These are phyloP conservation scores for Scenedesmus sp. DNA, from an alignment of 163 green algal genomes.

Conservation along the genomic window DNA sequence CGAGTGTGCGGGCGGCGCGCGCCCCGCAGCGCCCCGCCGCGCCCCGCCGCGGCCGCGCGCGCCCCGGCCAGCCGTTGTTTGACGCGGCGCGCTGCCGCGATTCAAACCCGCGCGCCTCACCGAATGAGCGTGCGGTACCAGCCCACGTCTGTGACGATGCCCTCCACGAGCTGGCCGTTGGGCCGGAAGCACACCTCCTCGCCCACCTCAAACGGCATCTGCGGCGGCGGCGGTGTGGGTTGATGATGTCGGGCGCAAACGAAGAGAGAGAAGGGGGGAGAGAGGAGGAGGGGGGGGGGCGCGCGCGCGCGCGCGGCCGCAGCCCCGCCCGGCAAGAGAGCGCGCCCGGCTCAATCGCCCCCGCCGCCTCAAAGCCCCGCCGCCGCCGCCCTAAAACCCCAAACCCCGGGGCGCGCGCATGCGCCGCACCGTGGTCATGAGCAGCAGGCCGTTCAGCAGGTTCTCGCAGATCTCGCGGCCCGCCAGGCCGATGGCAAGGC, in stretches of 20 bases:
- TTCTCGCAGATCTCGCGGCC: constrained; percentile 95
- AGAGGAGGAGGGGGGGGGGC: not conserved
- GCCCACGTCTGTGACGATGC: constrained; percentile 92
- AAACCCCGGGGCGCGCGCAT: too few species aligned
- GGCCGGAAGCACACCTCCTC: constrained; percentile 88
- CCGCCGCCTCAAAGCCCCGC: too few species aligned
- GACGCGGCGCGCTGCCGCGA: too few species aligned
- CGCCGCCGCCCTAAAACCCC: too few species aligned
- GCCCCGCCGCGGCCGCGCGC: too few species aligned
- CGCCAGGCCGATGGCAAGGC: constrained; percentile 92
- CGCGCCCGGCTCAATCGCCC: too few species aligned
- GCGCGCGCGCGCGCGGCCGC: too few species aligned
- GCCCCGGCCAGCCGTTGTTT: too few species aligned
- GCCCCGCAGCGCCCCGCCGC: too few species aligned
- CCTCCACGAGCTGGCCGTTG: constrained; percentile 72
- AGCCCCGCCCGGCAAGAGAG: too few species aligned
- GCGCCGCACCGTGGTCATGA: constrained; percentile 72
- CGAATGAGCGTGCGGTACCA: constrained; percentile 92
- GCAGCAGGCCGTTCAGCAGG: constrained; percentile 94
- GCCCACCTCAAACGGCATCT: constrained; percentile 90
- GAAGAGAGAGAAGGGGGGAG: not conserved
- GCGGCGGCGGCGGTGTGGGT: not conserved
- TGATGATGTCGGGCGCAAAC: too few species aligned
- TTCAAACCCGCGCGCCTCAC: constrained; percentile 20
- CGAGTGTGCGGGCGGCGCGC: too few species aligned